phyloP scores from a whole-genome alignment of 139 green algal species.

The Coccomyxa sp. region DNA sequence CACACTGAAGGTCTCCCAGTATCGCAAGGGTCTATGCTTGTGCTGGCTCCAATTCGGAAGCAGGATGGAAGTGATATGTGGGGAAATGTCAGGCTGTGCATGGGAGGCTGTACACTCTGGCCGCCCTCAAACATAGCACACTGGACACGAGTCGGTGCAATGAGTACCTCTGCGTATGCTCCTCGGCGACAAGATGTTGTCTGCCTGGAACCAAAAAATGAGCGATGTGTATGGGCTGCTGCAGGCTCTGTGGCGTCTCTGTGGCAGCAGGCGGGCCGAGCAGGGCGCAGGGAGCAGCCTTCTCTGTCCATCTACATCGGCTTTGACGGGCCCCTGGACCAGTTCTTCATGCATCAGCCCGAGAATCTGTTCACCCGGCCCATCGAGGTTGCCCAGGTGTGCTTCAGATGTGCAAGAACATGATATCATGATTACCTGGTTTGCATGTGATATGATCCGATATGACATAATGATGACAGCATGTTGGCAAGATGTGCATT shows the following conservation, averaged over 20 bases:
- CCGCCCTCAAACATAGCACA: too few relatives aligned
- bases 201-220: too few relatives aligned
- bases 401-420: too few relatives aligned
- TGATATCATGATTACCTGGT: too few relatives aligned
- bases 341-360: conserved; percentile 90
- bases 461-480: too few relatives aligned
- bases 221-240: neutral
- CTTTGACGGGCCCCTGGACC: conserved; percentile 90
- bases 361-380: conserved; percentile 66
- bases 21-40: too few relatives aligned
- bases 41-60: neutral
- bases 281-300: conserved; percentile 73
- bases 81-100: neutral
- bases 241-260: conserved; percentile 75
- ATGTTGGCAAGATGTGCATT: too few relatives aligned
- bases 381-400: conserved; percentile 72
- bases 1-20: too few relatives aligned
- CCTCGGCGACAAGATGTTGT: too few relatives aligned
- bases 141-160: too few relatives aligned
- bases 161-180: too few relatives aligned
- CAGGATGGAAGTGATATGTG: neutral
- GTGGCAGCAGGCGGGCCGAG: conserved; percentile 88
- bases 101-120: conserved; percentile 40
- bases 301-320: conserved; percentile 79
- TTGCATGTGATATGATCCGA: too few relatives aligned